Evolutionary conservation across 768 basidiomycete species (phyloP), one percentile per base, ranked within the genome.

Genomic region (Boletellus sp.): DNA sequence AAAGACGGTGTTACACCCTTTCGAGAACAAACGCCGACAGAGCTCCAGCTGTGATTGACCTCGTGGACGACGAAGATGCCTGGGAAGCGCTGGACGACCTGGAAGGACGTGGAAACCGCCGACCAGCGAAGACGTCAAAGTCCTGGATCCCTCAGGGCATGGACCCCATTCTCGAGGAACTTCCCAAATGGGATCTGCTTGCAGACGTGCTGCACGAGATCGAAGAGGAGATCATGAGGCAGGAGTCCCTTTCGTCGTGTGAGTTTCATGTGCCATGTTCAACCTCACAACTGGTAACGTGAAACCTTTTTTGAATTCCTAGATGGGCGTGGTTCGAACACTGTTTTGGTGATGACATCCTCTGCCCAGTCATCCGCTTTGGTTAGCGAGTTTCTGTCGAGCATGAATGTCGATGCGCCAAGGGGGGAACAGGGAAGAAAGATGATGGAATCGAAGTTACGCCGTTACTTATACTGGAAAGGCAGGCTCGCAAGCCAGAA

Each of bases 171-270:
- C 74, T 97, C 20, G 96, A 98, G 68, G 96, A 98, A 62, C 78
- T 90, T 38, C 94, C 94, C 0, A 99, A 99, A 65, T 98, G 96
- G 95, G 78, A 78, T 48, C 65, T 94, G 8, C 70, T 99, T 12
- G 78, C 84, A 0, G 88, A 92, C n/a, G 78, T 94, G 0, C 66
- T 99, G 38, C 77, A 90, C 44, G 96, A 99, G 70, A 86, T 93
- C 3, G 96, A 98, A 66, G 83, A 83, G 51, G 90, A 94, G 56
- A 85, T 89, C 26, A 73, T 88, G 50, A 74, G 82, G 37, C 78
- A 81, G 53, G 80, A 85, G 54, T 73, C 74, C 9, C 48, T 68
- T 24, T 60, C 61, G 7, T 55, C 53, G 6, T 49, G 62, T 65
- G 35, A 52, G 61, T 26, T 6, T 19, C 17, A 12, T 22, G 1